A percentile compares a stretch with the other conserved stretches of the same genome.
phyloP scores from a whole-genome alignment of 129 eudicot species.

The Chrysanthemum makinoi region DNA sequence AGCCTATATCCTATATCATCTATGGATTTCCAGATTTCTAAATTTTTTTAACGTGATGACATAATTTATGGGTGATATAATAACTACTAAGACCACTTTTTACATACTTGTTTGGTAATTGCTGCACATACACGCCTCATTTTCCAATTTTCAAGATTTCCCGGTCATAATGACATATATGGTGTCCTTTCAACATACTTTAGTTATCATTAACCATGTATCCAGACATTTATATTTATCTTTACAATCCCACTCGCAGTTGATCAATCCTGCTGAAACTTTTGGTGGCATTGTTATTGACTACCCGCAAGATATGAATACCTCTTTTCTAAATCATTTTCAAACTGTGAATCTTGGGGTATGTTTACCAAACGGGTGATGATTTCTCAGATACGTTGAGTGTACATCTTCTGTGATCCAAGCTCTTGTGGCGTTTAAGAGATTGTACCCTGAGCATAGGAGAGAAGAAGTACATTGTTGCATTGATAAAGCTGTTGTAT shows the following conservation, averaged over 20 bases:
- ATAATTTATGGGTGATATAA: too few relatives aligned
- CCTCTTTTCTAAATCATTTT: neutral
- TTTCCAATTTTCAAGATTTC: too few relatives aligned
- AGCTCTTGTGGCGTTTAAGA: constrained; percentile 68
- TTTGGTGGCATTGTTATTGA: constrained; percentile 81
- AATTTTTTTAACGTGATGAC: too few relatives aligned
- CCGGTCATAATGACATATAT: too few relatives aligned
- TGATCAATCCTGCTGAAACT: constrained; percentile 94
- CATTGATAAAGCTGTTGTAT: constrained; percentile 57
- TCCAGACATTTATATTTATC: constrained; percentile 23
- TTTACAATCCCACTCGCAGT: constrained; percentile 36
- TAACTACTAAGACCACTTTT: too few relatives aligned
- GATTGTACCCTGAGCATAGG: constrained; percentile 73
- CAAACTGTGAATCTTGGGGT: neutral
- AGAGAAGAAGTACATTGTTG: constrained; percentile 62
- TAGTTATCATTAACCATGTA: neutral
- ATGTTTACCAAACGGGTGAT: constrained; percentile 43
- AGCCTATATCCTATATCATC: too few relatives aligned
- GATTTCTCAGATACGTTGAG: constrained; percentile 38
- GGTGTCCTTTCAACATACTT: too few relatives aligned
- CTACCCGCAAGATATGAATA: constrained; percentile 75
- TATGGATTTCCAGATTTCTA: too few relatives aligned
- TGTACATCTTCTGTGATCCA: constrained; percentile 97
- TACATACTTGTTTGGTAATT: too few relatives aligned
- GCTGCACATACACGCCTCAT: too few relatives aligned